These are phyloP conservation scores for Trematosphaeria pertusa DNA, from an alignment of 2,329 filamentous ascomycete genomes.

Conservation along the genomic window DNA sequence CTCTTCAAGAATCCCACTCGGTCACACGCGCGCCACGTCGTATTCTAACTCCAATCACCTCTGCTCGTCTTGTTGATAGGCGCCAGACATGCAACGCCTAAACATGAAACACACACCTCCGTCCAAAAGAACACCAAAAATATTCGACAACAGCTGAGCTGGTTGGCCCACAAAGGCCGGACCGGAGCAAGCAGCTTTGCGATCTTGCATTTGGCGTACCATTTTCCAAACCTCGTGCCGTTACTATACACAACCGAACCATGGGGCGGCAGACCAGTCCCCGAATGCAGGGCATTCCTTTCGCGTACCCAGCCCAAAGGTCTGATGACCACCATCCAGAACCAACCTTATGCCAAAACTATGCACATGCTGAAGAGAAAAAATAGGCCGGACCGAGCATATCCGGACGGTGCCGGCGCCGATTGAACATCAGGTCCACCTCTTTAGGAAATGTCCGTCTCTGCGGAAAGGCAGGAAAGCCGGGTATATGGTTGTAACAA, in stretches of 20 bases:
- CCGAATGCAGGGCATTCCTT: too few species aligned
- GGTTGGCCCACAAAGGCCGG: not conserved
- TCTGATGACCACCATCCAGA: too few species aligned
- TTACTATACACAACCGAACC: too few species aligned
- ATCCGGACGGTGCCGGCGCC: not conserved
- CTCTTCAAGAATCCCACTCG: not conserved
- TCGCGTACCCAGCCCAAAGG: too few species aligned
- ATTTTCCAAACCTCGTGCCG: too few species aligned
- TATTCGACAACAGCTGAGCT: not conserved
- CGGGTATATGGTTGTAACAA: conserved; percentile 19
- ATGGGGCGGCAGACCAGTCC: too few species aligned
- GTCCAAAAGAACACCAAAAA: not conserved
- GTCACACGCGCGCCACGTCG: conserved; percentile 3
- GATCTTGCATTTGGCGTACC: too few species aligned
- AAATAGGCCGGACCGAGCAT: conserved; percentile 1
- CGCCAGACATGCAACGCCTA: not conserved
- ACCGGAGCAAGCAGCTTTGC: too few species aligned
- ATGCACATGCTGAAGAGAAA: conserved; percentile 2
- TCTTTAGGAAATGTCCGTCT: conserved; percentile 1
- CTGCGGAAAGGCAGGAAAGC: not conserved
- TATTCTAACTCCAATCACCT: conserved; percentile 3
- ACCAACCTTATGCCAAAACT: not conserved
- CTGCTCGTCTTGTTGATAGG: not conserved
- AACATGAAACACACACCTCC: not conserved
- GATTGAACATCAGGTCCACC: too few species aligned